Evolutionary conservation across 106 monocot genomes (phyloP), one percentile per base, ranked within the genome.

Genomic region (Alisma plantagoaquatica): DNA sequence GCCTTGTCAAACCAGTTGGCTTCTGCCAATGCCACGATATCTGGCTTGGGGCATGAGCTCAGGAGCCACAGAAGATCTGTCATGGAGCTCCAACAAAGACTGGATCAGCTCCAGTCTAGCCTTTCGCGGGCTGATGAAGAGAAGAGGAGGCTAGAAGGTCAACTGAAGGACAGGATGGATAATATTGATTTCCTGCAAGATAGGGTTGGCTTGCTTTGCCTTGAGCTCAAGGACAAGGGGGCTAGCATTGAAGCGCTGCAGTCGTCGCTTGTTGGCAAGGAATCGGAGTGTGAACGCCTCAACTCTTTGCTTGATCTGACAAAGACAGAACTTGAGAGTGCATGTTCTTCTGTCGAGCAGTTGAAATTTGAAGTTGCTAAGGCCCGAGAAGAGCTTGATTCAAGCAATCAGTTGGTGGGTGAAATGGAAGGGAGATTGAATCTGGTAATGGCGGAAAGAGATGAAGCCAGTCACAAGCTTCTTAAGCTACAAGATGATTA

Each of bases 181-280:
- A 43, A 32, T n/a, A 58, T 77, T 63, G 70, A 71, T 59, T 62
- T 51, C 12, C 60, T 90, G 46, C 68, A 77, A 45, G 81, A 90
- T 50, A 78, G 57, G 59, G 54, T 72, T 28, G 57, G 56, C 62
- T 48, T 79, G 26, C 71, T 90, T 51, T 56, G 62, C 7, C 35
- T 57, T 14, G 85, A 89, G 72, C 67, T 82, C 42, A 71, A 64
- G 49, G 81, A 85, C 27, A 89, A 85, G 76, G 81, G 76, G 47
- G 67, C 69, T 25, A 62, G 32, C 41, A 69, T 85, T 31, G 60
- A 67, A 32, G 55, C 57, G 53, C 74, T 98, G 43, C 76, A 46
- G 2, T 49, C 31, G 3, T 56, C 69, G 46, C 70, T 96, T 42
- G 26, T 51, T 8, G 62, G 62, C 41, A 85, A 76, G 45, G 82